phyloP scores from a whole-genome alignment of 2,329 filamentous ascomycete species.

The Ciborinia camelliae region DNA sequence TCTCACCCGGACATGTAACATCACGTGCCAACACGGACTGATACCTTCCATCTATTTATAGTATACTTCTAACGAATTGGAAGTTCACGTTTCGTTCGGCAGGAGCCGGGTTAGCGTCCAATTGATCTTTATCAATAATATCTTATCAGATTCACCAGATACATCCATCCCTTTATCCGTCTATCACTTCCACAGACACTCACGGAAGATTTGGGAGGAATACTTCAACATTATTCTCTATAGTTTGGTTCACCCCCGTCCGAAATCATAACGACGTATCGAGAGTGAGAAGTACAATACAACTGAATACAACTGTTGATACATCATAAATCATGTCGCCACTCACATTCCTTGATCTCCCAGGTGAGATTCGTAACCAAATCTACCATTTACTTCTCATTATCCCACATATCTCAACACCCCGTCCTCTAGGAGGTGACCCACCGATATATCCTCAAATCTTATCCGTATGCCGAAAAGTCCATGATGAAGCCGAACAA shows the following conservation, averaged over 20 bases:
- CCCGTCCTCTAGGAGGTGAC: constrained; percentile 22
- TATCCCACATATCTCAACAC: constrained; percentile 27
- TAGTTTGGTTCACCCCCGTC: too few species aligned
- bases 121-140: too few species aligned
- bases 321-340: constrained; percentile 18
- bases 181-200: background rate
- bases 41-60: too few species aligned
- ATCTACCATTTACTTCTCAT: constrained; percentile 44
- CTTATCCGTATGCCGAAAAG: constrained; percentile 25
- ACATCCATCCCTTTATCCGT: background rate
- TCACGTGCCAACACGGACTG: background rate
- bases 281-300: too few species aligned
- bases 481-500: constrained; percentile 34
- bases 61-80: too few species aligned
- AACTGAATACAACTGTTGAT: too few species aligned
- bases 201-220: too few species aligned
- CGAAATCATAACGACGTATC: background rate
- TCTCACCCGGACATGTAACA: background rate
- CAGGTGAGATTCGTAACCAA: constrained; percentile 59
- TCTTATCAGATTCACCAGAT: background rate
- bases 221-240: background rate
- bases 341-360: constrained; percentile 41
- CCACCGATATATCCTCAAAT: constrained; percentile 37
- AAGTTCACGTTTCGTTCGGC: too few species aligned
- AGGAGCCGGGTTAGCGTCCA: background rate